Evolutionary conservation across 495 filamentous ascomycete genomes (phyloP).

Genomic region (Neurospora sp.): DNA sequence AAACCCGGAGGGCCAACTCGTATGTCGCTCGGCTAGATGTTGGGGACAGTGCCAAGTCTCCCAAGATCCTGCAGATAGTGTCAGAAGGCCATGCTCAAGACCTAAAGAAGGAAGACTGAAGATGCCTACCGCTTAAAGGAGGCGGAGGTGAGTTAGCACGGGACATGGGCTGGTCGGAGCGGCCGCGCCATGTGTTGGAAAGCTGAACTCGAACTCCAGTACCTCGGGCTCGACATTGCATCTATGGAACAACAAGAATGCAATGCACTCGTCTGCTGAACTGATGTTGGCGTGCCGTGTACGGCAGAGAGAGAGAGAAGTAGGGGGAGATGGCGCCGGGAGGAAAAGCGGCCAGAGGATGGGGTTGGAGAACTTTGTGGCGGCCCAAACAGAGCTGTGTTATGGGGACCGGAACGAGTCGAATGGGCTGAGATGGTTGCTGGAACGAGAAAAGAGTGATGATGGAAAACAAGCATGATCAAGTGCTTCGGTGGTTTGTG

Average conservation of each 20-base stretch:
- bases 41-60: too few relatives aligned
- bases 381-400: neutral
- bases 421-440: neutral
- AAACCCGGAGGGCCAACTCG: neutral
- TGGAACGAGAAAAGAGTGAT: neutral
- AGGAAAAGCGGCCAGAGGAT: neutral
- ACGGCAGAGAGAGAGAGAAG: neutral
- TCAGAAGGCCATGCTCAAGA: neutral
- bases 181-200: neutral
- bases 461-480: neutral
- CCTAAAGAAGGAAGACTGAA: neutral
- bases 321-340: neutral
- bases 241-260: too few relatives aligned
- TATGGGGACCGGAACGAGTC: neutral
- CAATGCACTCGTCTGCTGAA: neutral
- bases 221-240: too few relatives aligned
- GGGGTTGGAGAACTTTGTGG: neutral
- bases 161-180: neutral
- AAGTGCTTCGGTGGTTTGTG: neutral
- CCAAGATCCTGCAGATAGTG: neutral
- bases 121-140: neutral
- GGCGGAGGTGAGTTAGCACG: neutral
- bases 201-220: neutral
- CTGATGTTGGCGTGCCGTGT: neutral
- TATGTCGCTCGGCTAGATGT: neutral